Percentiles rank a stretch among this genome's conserved stretches.
Conservation (phyloP, 495 filamentous ascomycete genomes). For the Xylaria grammica region DNA sequence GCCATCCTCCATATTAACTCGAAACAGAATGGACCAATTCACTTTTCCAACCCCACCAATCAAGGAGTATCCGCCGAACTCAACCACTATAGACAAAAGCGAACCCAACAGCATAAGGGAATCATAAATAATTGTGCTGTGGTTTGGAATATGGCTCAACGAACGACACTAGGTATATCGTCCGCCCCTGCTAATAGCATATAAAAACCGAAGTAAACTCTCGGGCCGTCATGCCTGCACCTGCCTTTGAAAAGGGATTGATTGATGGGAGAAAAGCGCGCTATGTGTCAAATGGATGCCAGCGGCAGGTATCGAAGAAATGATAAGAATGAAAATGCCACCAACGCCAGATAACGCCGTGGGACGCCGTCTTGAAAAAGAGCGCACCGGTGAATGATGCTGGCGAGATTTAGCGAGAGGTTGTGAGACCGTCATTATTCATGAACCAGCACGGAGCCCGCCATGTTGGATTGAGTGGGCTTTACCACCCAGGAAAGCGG, state of each 20-base stretch:
- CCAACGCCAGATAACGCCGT: constrained; percentile 33
- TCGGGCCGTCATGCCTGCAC: background rate
- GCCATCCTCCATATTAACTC: background rate
- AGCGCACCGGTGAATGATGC: background rate
- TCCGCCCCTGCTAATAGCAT: background rate
- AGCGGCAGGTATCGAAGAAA: constrained; percentile 30
- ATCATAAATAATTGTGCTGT: background rate
- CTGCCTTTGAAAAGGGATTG: background rate
- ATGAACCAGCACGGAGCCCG: constrained; percentile 6
- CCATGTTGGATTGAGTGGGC: constrained; percentile 5
- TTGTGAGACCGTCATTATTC: background rate
- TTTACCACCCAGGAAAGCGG: constrained; percentile 13
- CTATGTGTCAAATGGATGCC: background rate
- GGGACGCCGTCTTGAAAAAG: constrained; percentile 26
- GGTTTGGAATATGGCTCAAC: background rate
- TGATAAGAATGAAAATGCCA: constrained; percentile 24
- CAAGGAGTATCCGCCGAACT: background rate
- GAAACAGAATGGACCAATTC: background rate
- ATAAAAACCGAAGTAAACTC: background rate
- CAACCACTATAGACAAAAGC: background rate
- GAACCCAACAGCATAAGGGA: background rate
- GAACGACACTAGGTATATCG: background rate
- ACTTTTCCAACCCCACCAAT: background rate
- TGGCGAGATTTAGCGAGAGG: constrained; percentile 19
- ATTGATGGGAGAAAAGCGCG: background rate